phyloP scores from a whole-genome alignment of 345 rosid genomes.

The Ceriops zippeliana region DNA sequence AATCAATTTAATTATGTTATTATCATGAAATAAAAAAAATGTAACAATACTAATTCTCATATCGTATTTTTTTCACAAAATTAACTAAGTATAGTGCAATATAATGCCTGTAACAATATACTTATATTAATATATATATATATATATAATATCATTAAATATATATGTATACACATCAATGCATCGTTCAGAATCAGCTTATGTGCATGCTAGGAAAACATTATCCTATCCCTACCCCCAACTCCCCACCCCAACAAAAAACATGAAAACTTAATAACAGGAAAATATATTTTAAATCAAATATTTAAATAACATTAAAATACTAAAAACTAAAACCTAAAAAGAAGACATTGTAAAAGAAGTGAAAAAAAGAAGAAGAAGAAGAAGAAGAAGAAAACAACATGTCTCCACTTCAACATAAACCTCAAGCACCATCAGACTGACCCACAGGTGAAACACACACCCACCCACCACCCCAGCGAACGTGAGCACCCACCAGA shows the following conservation, averaged over 20 bases:
- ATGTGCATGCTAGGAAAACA: slow-evolving; percentile 15
- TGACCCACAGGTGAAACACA: not conserved
- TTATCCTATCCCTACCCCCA: not conserved
- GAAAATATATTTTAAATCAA: not conserved
- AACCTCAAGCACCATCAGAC: not conserved
- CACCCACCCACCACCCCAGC: not conserved
- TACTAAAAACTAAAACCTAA: not conserved
- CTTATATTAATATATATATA: not conserved
- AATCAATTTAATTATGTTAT: too few species aligned
- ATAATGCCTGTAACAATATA: too few species aligned
- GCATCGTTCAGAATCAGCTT: slow-evolving; percentile 14
- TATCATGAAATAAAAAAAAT: too few species aligned
- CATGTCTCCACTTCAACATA: not conserved
- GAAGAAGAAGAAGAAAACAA: too few species aligned
- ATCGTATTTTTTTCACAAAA: too few species aligned
- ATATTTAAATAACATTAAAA: not conserved
- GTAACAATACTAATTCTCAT: too few species aligned
- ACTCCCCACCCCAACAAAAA: not conserved
- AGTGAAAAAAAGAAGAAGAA: not conserved
- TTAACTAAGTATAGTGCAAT: too few species aligned
- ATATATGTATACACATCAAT: not conserved
- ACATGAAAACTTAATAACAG: not conserved
- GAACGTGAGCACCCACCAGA: not conserved
- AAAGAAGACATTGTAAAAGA: not conserved
- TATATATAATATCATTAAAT: not conserved